phyloP scores from a whole-genome alignment of 139 green algal species.

The Micromonas commoda region DNA sequence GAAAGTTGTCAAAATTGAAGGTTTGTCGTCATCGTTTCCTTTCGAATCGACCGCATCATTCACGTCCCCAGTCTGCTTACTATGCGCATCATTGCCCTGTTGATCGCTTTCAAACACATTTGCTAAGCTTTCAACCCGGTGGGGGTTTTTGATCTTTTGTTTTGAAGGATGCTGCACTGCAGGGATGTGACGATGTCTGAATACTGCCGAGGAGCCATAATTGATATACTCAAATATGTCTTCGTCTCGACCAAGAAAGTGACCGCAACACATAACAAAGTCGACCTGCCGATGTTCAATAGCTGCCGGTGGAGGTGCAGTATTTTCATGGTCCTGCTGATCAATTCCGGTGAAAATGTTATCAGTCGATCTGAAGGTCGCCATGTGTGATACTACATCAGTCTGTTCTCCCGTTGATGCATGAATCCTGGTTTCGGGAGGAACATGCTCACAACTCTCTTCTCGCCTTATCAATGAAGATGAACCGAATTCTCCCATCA shows the following conservation, averaged over 20 bases:
- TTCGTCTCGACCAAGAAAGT: conserved; percentile 88
- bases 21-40: not conserved
- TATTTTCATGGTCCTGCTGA: conserved; percentile 46
- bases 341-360: too few species aligned
- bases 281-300: conserved; percentile 31
- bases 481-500: conserved; percentile 46
- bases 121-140: not conserved
- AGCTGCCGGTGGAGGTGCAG: too few species aligned
- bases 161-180: too few species aligned
- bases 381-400: too few species aligned
- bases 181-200: not conserved
- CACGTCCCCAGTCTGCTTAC: not conserved
- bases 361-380: too few species aligned
- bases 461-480: not conserved
- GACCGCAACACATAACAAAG: conserved; percentile 58
- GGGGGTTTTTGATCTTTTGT: not conserved
- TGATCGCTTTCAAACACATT: not conserved
- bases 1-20: conserved; percentile 3
- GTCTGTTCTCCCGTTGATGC: not conserved
- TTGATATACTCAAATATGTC: conserved; percentile 92
- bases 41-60: not conserved
- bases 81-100: not conserved
- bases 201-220: conserved; percentile 47
- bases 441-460: not conserved
- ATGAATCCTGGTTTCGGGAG: not conserved